Base-by-base conservation (phyloP, 2,329 filamentous ascomycete species). In the Apiospora marii region DNA sequence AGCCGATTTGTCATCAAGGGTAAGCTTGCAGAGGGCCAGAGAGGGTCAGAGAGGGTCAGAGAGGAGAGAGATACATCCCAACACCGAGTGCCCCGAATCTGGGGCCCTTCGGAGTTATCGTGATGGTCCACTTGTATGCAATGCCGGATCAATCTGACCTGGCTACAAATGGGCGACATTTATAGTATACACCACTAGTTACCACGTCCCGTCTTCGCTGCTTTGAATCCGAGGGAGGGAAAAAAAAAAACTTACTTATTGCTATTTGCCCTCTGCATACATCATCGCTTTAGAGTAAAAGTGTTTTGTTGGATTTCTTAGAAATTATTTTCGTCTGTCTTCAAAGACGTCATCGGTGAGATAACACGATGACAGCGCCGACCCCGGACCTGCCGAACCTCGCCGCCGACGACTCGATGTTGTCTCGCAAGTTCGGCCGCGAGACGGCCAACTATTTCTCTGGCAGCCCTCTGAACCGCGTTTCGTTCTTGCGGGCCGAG, bases 361-460 rank as follows among this genome's bases (percentile, higher is more conserved):
- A 64, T 64, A 68, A 48, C 43, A 48, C n/a, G 43, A 82, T 84
- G 81, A 77, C 78, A 72, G 53, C 74, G 44, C 69, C 76, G 73
- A 81, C 83, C 46, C 87, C 88, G 72, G 82, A 85, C 76, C 82
- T 86, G 72, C 82, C 85, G 71, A 75, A 80, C 69, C 82, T 87
- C 74, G 79, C 80, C 74, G 82, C 83, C 82, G 82, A 89, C 82
- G 84, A 87, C 81, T 90, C 88, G 16, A 94, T 94, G 91, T 86
- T 96, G 78, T 90, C 91, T 77, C 87, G 90, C 73, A 94, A 92
- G 80, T 96, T 95, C 83, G 94, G 94, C 82, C 91, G 89, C 76
- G 94, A 96, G 83, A 87, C 94, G 74, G 89, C 92, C 80, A 96
- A 96, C 83, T 96, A 96, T 88, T 96, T 95, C 83, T 91, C 93